Evolutionary conservation across 176 grass and related monocot species (phyloP).

Genomic region (Bolboschoenus planiculmis): DNA sequence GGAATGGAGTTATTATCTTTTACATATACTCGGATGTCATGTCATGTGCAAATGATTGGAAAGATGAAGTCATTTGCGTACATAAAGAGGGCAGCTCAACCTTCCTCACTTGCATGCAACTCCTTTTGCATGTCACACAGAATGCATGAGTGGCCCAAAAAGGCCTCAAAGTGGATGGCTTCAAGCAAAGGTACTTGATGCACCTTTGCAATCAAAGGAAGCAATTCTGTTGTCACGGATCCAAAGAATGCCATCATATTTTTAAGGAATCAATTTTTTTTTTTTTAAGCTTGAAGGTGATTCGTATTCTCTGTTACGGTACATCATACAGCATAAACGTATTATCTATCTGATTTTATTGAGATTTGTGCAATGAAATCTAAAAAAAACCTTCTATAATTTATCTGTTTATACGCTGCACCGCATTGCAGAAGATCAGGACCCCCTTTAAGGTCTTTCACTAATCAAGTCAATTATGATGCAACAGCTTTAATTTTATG

Average conservation of each 20-base stretch:
- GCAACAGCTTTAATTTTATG: no score
- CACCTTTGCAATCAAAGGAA: background rate
- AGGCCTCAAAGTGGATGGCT: background rate
- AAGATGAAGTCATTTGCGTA: background rate
- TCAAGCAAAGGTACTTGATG: background rate
- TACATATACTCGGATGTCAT: no score
- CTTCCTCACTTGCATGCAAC: background rate
- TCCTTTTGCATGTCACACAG: constrained; percentile 15
- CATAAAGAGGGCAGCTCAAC: background rate
- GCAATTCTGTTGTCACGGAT: background rate
- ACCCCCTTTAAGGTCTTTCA: no score
- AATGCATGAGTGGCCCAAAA: background rate
- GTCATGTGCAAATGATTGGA: constrained; percentile 6
- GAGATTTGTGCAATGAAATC: no score
- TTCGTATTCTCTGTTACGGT: no score
- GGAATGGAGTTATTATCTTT: no score
- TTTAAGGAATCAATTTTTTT: background rate
- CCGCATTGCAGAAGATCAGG: no score
- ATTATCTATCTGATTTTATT: no score
- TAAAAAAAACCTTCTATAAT: no score
- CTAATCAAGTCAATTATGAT: background rate
- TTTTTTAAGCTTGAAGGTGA: no score
- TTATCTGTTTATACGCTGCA: no score
- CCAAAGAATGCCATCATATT: background rate
- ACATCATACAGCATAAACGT: no score